phyloP scores from a whole-genome alignment of 2,329 filamentous ascomycete species.

The Myrmaecium sp. region DNA sequence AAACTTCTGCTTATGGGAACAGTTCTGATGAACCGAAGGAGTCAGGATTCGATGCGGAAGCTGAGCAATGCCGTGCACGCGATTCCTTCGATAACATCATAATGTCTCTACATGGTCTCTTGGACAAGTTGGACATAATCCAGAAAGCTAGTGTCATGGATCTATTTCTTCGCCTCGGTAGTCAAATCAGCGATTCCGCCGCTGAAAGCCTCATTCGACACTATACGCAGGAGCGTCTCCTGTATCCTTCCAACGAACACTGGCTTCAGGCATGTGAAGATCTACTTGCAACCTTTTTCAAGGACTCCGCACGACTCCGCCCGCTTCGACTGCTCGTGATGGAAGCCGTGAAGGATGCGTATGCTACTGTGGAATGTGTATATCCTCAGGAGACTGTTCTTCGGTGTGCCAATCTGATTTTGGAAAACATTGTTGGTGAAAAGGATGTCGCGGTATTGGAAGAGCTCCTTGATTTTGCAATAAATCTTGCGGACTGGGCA shows the following conservation, averaged over 20 bases:
- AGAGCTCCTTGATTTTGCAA: constrained; percentile 46
- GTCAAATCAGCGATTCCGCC: constrained; percentile 46
- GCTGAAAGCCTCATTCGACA: constrained; percentile 49
- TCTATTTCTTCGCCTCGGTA: constrained; percentile 47
- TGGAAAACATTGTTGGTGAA: constrained; percentile 45
- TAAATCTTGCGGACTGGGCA: constrained; percentile 45
- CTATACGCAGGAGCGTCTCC: constrained; percentile 51
- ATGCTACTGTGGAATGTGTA: constrained; percentile 34
- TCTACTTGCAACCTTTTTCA: constrained; percentile 28
- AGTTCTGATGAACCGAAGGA: constrained; percentile 5
- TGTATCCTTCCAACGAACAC: constrained; percentile 51
- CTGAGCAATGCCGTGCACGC: constrained; percentile 4
- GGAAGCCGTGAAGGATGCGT: constrained; percentile 36
- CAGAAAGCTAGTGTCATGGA: constrained; percentile 50
- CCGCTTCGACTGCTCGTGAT: constrained; percentile 46
- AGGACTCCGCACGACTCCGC: constrained; percentile 14
- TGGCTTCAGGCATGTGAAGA: constrained; percentile 49
- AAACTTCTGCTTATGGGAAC: constrained; percentile 5
- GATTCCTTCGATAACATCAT: constrained; percentile 7
- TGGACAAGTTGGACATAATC: constrained; percentile 32
- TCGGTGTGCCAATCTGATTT: constrained; percentile 42
- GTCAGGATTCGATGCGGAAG: too few relatives aligned
- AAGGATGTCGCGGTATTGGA: constrained; percentile 47
- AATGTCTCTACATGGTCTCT: constrained; percentile 12
- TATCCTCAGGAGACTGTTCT: constrained; percentile 40